A percentile compares a stretch with the other conserved stretches of the same genome.
phyloP scores from a whole-genome alignment of 2,329 filamentous ascomycete species.

The Dactylella cylindrospora region DNA sequence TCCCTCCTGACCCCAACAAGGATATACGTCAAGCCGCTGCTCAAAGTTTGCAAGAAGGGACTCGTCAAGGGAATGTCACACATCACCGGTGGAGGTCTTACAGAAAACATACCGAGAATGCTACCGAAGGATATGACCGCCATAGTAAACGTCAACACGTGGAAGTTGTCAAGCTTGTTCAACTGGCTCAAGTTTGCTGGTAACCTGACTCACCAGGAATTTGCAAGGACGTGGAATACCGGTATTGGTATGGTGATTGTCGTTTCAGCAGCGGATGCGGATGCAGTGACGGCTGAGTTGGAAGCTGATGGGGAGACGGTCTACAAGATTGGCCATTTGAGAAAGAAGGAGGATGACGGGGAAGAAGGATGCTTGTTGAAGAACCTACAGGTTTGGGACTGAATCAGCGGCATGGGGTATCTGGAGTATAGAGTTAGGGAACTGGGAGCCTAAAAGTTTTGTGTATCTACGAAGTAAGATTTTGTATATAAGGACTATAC shows the following conservation, averaged over 20 bases:
- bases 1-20: constrained; percentile 83
- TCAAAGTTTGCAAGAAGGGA: constrained; percentile 63
- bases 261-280: constrained; percentile 66
- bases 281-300: constrained; percentile 63
- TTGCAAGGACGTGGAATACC: constrained; percentile 91
- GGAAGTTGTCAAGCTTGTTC: constrained; percentile 77
- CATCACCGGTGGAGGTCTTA: constrained; percentile 90
- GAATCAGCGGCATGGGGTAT: not conserved
- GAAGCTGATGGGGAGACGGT: constrained; percentile 73
- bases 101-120: constrained; percentile 94
- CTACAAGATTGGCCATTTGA: constrained; percentile 71
- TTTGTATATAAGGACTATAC: too few relatives aligned
- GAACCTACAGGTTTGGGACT: constrained; percentile 46
- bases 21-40: constrained; percentile 85
- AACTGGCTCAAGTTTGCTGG: constrained; percentile 76
- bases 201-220: constrained; percentile 74
- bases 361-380: constrained; percentile 45
- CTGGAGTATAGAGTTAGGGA: not conserved
- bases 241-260: constrained; percentile 93
- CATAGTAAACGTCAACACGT: constrained; percentile 73
- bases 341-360: constrained; percentile 57
- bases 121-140: constrained; percentile 76
- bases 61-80: constrained; percentile 91
- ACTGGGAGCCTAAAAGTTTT: not conserved
- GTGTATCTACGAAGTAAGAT: too few relatives aligned